Evolutionary conservation across 163 green algal species (phyloP).

Genomic region (Coccomyxa subellipsoidea): DNA sequence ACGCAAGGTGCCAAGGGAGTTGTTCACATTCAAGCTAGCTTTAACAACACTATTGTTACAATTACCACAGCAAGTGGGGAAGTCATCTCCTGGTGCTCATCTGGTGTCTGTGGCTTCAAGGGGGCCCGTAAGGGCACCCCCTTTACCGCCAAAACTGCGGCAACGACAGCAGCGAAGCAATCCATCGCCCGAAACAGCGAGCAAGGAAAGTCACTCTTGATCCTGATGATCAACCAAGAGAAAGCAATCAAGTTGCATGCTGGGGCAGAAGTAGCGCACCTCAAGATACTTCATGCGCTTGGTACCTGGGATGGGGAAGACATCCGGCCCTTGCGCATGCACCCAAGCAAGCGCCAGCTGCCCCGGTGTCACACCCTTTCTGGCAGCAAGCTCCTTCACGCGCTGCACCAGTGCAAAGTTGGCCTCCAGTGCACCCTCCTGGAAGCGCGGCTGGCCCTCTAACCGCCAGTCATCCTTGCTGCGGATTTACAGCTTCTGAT

Average conservation of each 20-base stretch:
- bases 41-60: slow-evolving; percentile 50
- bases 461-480: slow-evolving; percentile 8
- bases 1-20: slow-evolving; percentile 32
- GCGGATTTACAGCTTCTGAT: not conserved
- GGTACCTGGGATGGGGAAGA: slow-evolving; percentile 57
- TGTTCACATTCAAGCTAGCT: slow-evolving; percentile 42
- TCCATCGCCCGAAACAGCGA: slow-evolving; percentile 46
- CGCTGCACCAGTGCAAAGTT: slow-evolving; percentile 56
- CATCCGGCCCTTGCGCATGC: slow-evolving; percentile 45
- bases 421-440: slow-evolving; percentile 27
- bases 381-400: slow-evolving; percentile 40
- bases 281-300: slow-evolving; percentile 29
- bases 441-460: slow-evolving; percentile 21
- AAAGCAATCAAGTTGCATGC: too few relatives aligned
- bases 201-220: slow-evolving; percentile 41
- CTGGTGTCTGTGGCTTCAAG: slow-evolving; percentile 54
- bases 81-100: slow-evolving; percentile 46
- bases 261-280: not conserved
- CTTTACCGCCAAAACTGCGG: slow-evolving; percentile 58
- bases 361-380: slow-evolving; percentile 45
- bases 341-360: slow-evolving; percentile 75
- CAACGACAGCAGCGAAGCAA: slow-evolving; percentile 48
- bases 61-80: slow-evolving; percentile 40
- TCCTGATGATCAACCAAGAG: too few relatives aligned
- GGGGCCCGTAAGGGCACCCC: slow-evolving; percentile 52